Percentiles rank a stretch among this genome's conserved stretches.
Evolutionary conservation across 768 basidiomycete genomes (phyloP).

Genomic region (Dacryopinax primogenitus): DNA sequence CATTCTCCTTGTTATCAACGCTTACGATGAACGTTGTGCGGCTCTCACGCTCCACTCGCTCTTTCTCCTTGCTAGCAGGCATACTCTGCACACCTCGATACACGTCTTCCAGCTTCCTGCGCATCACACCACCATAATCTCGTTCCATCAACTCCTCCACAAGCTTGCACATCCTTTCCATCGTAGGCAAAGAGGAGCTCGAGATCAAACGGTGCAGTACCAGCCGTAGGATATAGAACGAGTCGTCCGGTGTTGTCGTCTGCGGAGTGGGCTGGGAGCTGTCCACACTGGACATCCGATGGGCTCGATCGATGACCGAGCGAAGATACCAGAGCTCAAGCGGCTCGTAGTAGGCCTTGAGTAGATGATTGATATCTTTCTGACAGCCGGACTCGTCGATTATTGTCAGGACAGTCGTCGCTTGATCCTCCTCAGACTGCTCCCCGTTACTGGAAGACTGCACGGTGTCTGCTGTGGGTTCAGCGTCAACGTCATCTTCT

Average conservation of each 20-base stretch:
- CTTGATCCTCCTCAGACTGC: slow-evolving; percentile 11
- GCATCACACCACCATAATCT: slow-evolving; percentile 70
- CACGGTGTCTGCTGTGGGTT: neutral
- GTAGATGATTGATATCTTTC: slow-evolving; percentile 48
- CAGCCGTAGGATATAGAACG: slow-evolving; percentile 87
- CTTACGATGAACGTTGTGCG: slow-evolving; percentile 70
- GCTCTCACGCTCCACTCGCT: slow-evolving; percentile 56
- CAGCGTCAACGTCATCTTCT: slow-evolving; percentile 10
- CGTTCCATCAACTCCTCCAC: slow-evolving; percentile 65
- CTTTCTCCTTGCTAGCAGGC: slow-evolving; percentile 47
- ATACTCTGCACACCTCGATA: slow-evolving; percentile 42
- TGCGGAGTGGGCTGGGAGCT: slow-evolving; percentile 42
- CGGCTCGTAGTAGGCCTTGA: slow-evolving; percentile 67
- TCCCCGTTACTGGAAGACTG: slow-evolving; percentile 12
- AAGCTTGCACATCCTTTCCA: slow-evolving; percentile 47
- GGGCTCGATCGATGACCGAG: slow-evolving; percentile 82
- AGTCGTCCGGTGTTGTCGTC: slow-evolving; percentile 81
- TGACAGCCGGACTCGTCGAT: slow-evolving; percentile 25
- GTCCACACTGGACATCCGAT: slow-evolving; percentile 68
- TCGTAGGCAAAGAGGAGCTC: slow-evolving; percentile 50
- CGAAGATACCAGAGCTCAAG: slow-evolving; percentile 87
- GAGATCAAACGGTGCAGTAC: slow-evolving; percentile 66
- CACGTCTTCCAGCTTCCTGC: slow-evolving; percentile 76
- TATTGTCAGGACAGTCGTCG: neutral
- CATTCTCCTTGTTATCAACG: slow-evolving; percentile 15